A percentile compares a stretch with the other conserved stretches of the same genome.
These are phyloP conservation scores for Phytomonas sp. DNA, from an alignment of 208 protist species.

Conservation along the genomic window DNA sequence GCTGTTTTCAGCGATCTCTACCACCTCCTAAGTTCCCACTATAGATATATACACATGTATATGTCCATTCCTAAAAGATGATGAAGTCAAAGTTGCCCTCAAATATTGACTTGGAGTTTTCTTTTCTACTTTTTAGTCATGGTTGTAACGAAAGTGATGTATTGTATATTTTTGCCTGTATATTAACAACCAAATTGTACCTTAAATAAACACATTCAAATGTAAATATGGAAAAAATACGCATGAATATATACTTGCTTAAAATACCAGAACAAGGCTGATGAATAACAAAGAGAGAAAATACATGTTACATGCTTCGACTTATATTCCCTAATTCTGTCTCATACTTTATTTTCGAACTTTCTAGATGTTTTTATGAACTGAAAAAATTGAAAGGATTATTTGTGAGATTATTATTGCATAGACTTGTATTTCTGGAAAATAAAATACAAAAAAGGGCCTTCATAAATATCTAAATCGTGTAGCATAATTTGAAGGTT, in stretches of 20 bases:
- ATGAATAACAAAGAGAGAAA: background rate
- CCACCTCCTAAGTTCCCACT: slow-evolving; percentile 17
- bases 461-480: background rate
- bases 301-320: background rate
- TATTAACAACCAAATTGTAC: background rate
- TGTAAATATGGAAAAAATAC: background rate
- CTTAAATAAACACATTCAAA: background rate
- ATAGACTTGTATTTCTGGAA: background rate
- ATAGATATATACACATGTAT: background rate
- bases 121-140: slow-evolving; percentile 1
- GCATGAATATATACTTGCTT: background rate
- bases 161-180: background rate
- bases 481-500: background rate
- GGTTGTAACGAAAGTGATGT: background rate
- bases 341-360: background rate
- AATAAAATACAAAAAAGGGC: slow-evolving; percentile 3
- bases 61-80: slow-evolving; percentile 4
- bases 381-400: background rate
- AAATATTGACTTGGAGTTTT: background rate
- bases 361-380: slow-evolving; percentile 1
- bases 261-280: background rate
- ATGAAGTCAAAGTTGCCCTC: slow-evolving; percentile 1
- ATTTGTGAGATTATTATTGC: background rate
- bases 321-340: background rate
- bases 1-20: slow-evolving; percentile 47